Evolutionary conservation across 1,139 yeast genomes (phyloP).

Genomic region (Pneumocystis jirovecii): DNA sequence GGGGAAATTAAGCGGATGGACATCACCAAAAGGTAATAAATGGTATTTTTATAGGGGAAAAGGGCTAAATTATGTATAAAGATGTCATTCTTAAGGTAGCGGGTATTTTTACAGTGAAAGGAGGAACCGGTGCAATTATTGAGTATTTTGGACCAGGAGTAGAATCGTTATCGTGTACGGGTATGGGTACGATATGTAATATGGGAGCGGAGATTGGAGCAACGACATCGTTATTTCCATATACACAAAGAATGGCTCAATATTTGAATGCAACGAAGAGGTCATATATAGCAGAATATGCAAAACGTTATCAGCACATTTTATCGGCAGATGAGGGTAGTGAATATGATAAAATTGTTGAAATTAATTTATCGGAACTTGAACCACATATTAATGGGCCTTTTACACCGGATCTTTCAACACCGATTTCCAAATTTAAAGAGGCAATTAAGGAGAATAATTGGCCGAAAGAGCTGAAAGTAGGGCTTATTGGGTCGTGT

Average conservation of each 20-base stretch:
- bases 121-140: slow-evolving; percentile 97
- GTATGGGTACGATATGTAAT: slow-evolving; percentile 99
- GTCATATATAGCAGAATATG: slow-evolving; percentile 67
- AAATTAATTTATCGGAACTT: slow-evolving; percentile 83
- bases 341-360: slow-evolving; percentile 91
- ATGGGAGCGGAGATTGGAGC: slow-evolving; percentile 99
- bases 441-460: slow-evolving; percentile 74
- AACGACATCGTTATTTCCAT: slow-evolving; percentile 96
- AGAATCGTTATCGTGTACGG: slow-evolving; percentile 89
- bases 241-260: slow-evolving; percentile 76
- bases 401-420: slow-evolving; percentile 97
- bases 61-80: not conserved
- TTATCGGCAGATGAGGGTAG: slow-evolving; percentile 85
- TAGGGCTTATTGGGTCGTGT: slow-evolving; percentile 96
- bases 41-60: not conserved
- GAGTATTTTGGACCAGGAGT: slow-evolving; percentile 98
- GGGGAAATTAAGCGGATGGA: slow-evolving; percentile 93
- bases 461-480: slow-evolving; percentile 92
- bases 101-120: slow-evolving; percentile 94
- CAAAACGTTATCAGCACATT: slow-evolving; percentile 45
- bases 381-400: slow-evolving; percentile 99
- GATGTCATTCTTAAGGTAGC: slow-evolving; percentile 91
- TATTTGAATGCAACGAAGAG: slow-evolving; percentile 84
- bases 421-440: slow-evolving; percentile 86
- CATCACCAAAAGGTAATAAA: slow-evolving; percentile 59